phyloP scores from a whole-genome alignment of 169 alveolate genomes.

The Babesia bigemina region DNA sequence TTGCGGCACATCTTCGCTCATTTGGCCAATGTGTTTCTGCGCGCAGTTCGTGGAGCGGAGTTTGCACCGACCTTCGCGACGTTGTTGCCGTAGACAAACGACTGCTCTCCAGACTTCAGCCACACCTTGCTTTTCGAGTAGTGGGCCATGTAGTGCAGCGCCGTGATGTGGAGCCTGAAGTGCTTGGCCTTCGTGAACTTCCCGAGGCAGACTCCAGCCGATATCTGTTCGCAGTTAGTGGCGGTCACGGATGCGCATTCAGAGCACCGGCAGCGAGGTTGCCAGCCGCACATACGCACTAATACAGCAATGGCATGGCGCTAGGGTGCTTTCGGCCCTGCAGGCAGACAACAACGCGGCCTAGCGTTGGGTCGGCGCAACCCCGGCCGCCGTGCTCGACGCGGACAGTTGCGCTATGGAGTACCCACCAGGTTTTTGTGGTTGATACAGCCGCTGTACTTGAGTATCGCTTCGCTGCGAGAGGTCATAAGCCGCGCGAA shows the following conservation, averaged over 20 bases:
- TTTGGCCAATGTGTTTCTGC: constrained; percentile 65
- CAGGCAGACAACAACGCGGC: background rate
- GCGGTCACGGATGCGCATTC: background rate
- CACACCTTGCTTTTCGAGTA: constrained; percentile 68
- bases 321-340: background rate
- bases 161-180: constrained; percentile 64
- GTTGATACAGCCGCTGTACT: constrained; percentile 55
- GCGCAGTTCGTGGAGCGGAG: background rate
- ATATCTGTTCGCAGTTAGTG: constrained; percentile 25
- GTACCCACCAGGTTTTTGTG: constrained; percentile 56
- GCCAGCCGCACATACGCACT: background rate
- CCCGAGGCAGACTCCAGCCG: constrained; percentile 72
- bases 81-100: constrained; percentile 66
- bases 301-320: background rate
- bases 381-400: background rate
- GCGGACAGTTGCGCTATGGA: background rate
- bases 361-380: background rate
- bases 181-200: constrained; percentile 68
- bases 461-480: constrained; percentile 54
- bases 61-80: constrained; percentile 48
- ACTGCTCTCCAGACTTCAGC: constrained; percentile 62
- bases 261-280: background rate
- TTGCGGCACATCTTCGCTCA: constrained; percentile 60
- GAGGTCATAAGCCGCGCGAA: background rate
- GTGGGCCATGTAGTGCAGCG: constrained; percentile 62